Conservation (phyloP, 1,284 basidiomycete species). For the Naganishia sp. region DNA sequence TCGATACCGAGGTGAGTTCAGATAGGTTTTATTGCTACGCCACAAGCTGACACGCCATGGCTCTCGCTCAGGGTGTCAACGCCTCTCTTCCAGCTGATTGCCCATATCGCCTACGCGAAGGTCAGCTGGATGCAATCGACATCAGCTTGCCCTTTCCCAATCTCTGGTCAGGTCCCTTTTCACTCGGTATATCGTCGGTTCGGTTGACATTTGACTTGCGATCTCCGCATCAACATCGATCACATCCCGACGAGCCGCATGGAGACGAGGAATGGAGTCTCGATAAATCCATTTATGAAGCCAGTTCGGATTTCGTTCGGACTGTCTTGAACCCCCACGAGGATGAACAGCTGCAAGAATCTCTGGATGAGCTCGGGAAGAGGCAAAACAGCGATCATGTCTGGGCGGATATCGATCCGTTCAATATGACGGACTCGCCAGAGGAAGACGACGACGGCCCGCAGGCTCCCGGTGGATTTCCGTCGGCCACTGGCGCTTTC, state of each 20-base stretch:
- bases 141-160: conserved; percentile 59
- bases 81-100: conserved; percentile 63
- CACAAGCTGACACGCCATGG: background rate
- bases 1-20: conserved; percentile 66
- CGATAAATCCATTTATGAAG: conserved; percentile 62
- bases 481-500: background rate
- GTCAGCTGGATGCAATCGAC: conserved; percentile 70
- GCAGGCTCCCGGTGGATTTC: conserved; percentile 31
- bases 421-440: conserved; percentile 32
- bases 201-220: conserved; percentile 66
- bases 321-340: conserved; percentile 28
- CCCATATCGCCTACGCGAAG: conserved; percentile 69
- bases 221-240: conserved; percentile 62
- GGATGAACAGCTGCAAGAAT: conserved; percentile 42
- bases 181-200: conserved; percentile 63
- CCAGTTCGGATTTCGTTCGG: conserved; percentile 47
- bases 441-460: conserved; percentile 50
- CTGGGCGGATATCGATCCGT: conserved; percentile 7
- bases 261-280: conserved; percentile 74
- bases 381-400: conserved; percentile 36
- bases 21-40: background rate
- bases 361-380: conserved; percentile 51
- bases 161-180: conserved; percentile 49
- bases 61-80: conserved; percentile 70
- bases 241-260: conserved; percentile 74